phyloP scores from a whole-genome alignment of 2,329 filamentous ascomycete genomes.

The Venturia pyrina region DNA sequence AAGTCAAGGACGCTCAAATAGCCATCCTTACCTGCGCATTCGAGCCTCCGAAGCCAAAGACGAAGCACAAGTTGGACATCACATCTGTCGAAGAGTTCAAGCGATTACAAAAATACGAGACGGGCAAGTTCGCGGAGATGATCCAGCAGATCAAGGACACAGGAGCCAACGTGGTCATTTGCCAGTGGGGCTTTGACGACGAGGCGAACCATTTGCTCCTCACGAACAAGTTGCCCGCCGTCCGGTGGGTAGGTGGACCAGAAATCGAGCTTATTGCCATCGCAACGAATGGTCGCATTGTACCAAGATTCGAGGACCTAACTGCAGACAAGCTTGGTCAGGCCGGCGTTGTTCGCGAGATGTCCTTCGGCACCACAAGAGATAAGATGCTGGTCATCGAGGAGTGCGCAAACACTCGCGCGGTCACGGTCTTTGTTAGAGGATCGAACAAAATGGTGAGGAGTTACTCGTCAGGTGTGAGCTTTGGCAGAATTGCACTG shows the following conservation, averaged over 20 bases:
- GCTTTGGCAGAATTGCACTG: background rate
- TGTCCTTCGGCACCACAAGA: conserved; percentile 92
- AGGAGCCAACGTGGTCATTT: conserved; percentile 93
- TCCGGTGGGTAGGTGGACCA: conserved; percentile 94
- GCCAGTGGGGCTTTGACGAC: conserved; percentile 99
- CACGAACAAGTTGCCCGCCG: conserved; percentile 90
- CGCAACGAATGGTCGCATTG: conserved; percentile 94
- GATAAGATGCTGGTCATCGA: conserved; percentile 99
- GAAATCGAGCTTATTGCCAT: conserved; percentile 99
- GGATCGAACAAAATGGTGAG: conserved; percentile 98
- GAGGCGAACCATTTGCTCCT: conserved; percentile 96
- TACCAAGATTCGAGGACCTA: conserved; percentile 92
- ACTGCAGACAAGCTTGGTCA: conserved; percentile 81
- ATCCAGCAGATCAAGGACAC: conserved; percentile 97
- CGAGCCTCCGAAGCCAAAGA: conserved; percentile 98
- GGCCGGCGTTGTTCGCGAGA: conserved; percentile 83
- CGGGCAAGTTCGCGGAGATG: conserved; percentile 96
- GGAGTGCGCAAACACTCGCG: conserved; percentile 94
- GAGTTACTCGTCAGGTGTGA: background rate
- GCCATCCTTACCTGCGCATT: conserved; percentile 97
- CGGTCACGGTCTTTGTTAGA: conserved; percentile 90
- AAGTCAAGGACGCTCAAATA: conserved; percentile 91
- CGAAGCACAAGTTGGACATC: conserved; percentile 98
- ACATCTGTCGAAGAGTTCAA: conserved; percentile 97
- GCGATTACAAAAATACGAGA: conserved; percentile 91